Base-by-base conservation (phyloP, 2,329 filamentous ascomycete species). In the Colletotrichum sublineola region DNA sequence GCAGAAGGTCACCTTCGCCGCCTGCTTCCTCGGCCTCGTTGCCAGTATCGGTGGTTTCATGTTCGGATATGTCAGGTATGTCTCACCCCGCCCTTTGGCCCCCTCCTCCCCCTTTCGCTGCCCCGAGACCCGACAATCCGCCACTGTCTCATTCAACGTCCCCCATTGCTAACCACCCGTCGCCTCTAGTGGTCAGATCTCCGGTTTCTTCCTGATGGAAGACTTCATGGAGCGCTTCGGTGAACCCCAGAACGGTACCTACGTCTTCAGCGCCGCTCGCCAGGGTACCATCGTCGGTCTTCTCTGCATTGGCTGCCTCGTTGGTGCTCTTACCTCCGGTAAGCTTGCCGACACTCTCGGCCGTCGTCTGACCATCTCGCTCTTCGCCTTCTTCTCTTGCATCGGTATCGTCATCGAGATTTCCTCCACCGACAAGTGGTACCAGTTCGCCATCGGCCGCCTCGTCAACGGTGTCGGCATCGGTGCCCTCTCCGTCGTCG, bases 381-480 rank as follows among this genome's bases (percentile, higher is more conserved):
- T 84, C 63, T 88, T 89, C 74, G 88, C 89, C 67, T 84, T 92
- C 71, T 88, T 91, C 79, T 90, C 91, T 76, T 89, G 87, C 74
- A 81, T 92, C 40, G 91, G 91, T 65, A 91, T 90, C 57, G 82
- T 91, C 58, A 87, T 93, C 24, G 89, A 92, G 76, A 87, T 92
- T 73, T 86, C 89, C 0, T 90, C 90, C 0, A 76, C 81, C 1
- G 78, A 75, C 3, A 80, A 81, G 55, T 93, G 91, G 91, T 88
- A 87, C 71, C 91, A 93, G 76, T 87, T 93, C 70, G 90, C 90
- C 38, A 80, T 91, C 24, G 91, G 91, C 60, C 86, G 91, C 56
- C 86, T 91, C 75, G 86, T 92, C n/a, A 91, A 90, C 33, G 91
- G 91, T 75, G 78, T 92, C 2, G 90, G 90, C 29, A 89, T 93